These are phyloP conservation scores for Fomes fomentarius DNA, from an alignment of 1,284 basidiomycete species.

Conservation along the genomic window DNA sequence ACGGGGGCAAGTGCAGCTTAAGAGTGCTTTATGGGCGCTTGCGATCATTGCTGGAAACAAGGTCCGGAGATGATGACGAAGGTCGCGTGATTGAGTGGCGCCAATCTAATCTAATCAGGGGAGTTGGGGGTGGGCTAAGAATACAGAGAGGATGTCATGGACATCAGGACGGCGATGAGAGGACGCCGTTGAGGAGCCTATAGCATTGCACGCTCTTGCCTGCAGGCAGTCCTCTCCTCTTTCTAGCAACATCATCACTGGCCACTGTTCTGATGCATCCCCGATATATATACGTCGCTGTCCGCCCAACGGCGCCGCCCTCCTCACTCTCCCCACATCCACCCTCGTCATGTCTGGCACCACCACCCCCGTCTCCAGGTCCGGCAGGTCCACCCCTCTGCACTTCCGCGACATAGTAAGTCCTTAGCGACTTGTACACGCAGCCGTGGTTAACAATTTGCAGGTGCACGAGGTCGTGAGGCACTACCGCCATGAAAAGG, in stretches of 20 bases:
- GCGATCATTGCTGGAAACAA: constrained; percentile 3
- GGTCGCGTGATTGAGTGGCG: neutral
- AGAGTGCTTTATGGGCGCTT: constrained; percentile 19
- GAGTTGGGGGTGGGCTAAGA: constrained; percentile 17
- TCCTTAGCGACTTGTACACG: neutral
- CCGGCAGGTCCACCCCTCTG: constrained; percentile 32
- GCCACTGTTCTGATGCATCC: neutral
- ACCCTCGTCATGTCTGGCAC: constrained; percentile 20
- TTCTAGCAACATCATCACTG: neutral
- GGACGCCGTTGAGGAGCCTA: neutral
- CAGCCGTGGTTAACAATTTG: constrained; percentile 31
- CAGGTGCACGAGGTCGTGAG: constrained; percentile 40
- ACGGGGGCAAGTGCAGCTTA: constrained; percentile 12
- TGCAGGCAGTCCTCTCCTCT: constrained; percentile 4
- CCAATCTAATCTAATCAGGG: constrained; percentile 25
- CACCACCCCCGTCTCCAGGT: constrained; percentile 23
- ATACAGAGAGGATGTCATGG: constrained; percentile 6
- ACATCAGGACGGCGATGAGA: neutral
- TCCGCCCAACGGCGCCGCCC: neutral
- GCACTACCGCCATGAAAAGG: constrained; percentile 65
- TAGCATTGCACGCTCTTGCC: constrained; percentile 9
- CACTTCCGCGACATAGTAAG: constrained; percentile 28
- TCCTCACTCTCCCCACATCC: neutral
- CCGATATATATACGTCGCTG: constrained; percentile 12
- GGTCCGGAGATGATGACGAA: constrained; percentile 13